Base-by-base conservation (phyloP, 2,329 filamentous ascomycete species). In the Cryphonectria nitschkei region DNA sequence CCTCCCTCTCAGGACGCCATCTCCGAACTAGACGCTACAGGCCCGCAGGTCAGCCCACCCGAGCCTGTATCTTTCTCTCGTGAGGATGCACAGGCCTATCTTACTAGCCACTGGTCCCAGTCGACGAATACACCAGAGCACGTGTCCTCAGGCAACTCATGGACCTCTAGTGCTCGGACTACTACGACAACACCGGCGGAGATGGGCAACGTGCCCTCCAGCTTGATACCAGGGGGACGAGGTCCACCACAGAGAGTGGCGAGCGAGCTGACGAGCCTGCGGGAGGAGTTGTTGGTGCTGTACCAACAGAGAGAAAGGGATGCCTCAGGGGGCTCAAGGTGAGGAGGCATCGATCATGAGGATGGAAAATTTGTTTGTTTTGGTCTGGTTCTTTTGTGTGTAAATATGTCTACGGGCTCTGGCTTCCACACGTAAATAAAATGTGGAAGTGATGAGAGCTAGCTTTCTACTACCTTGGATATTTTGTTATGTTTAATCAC, bases 131-230 rank as follows among this genome's bases (percentile, higher is more conserved):
- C 41, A 1, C 46, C 41, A 16, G 54, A 66, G 9, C 54, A 62
- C 1, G 63, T 69, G 60, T 70, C 70, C 6, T 52, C 62, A 16
- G 62, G 64, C 26, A 72, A 67, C 68, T 68, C 70, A 13, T 70
- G 68, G 67, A 70, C 70, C 0, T 60, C 69, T 22, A 66, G 43
- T 32, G 68, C 69, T 19, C 66, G 67, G 43, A 34, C 46, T 7
- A n/a, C 46, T 7, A n/a, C 46, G 22, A 14, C 43, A 5, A n/a
- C 41, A 46, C 3, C n/a, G 13, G 19, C 7, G 5, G 14, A 13
- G 8, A 61, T 34, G 58, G 58, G 58, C 22, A 7, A 34, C 3
- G 19, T 22, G 19, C 9, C 58, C 8, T n/a, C 58, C 8, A 7
- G 58, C 58, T 61, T 61, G 34, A 39, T 26, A 34, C 58, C 22